Base-by-base conservation (phyloP, 345 rosid species). In the Brassica incana region DNA sequence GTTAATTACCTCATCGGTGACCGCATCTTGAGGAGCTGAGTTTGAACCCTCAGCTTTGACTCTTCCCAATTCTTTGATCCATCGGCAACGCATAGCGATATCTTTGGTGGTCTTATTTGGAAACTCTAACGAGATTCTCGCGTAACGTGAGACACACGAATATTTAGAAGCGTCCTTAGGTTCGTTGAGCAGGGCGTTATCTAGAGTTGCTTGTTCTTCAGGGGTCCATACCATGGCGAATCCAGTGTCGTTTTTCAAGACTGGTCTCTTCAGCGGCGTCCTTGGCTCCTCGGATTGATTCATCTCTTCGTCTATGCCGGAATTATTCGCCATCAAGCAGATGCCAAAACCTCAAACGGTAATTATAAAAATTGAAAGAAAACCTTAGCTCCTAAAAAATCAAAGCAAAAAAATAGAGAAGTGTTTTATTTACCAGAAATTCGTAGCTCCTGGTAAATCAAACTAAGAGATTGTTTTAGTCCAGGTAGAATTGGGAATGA, bases 71-170 rank as follows among this genome's bases (percentile, higher is more conserved):
- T 78, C 77, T 77, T 78, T 85, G 48, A 88, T 83, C 97, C 95
- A 90, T 76, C 86, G 82, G 85, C 91, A 84, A 65, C 95, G 97
- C 83, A 83, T 65, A 25, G 95, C 97, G 65, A 93, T 91, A 73
- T 93, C 97, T 16, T 95, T 83, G 6, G 87, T 86, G 10, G 88
- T 90, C 80, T 93, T 93, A 30, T 81, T 45, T 23, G 43, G 72
- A 25, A 93, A 82, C 72, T 65, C 76, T 64, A 76, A 8, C 8
- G 95, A 91, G 69, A 93, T 86, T 86, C 87, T 88, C 15, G 90
- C 81, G 83, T 93, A 91, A 58, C 86, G 81, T 52, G 33, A 60
- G 50, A 90, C 5, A 48, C 1, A 75, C 50, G 84, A 30, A 18
- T 86, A 7, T 36, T 36, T 36, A 36, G 40, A 36, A 36, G 40